phyloP scores from a whole-genome alignment of 140 eudicot genomes.

The Flaveria floridana region DNA sequence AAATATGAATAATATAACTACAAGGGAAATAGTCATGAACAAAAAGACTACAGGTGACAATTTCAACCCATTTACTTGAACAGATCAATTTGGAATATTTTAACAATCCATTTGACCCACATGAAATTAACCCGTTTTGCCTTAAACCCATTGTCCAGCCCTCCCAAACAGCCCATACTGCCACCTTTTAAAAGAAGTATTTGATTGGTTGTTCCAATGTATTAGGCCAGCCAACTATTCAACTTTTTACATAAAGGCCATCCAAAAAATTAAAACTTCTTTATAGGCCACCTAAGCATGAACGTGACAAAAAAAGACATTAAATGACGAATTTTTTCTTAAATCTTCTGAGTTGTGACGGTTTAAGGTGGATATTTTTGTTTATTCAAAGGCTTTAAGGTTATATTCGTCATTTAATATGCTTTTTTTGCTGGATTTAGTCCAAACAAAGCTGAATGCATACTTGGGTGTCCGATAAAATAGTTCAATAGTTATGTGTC shows the following conservation, averaged over 20 bases:
- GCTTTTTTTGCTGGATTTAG: neutral
- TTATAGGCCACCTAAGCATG: too few species aligned
- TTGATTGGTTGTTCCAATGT: neutral
- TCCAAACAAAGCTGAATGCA: neutral
- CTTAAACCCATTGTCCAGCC: neutral
- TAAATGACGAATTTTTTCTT: neutral
- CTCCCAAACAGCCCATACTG: neutral
- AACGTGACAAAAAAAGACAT: neutral
- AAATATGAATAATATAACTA: conserved; percentile 18
- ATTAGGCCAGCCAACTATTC: neutral
- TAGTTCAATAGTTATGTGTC: too few species aligned
- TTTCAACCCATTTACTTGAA: neutral
- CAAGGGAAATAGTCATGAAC: neutral
- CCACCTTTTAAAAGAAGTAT: neutral
- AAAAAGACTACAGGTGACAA: neutral
- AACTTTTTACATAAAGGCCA: too few species aligned
- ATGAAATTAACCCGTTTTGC: neutral
- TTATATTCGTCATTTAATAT: neutral
- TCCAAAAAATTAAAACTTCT: too few species aligned
- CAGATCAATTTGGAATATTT: neutral
- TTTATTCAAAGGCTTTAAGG: neutral
- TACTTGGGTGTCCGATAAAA: too few species aligned
- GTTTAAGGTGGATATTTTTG: neutral
- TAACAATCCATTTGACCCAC: neutral
- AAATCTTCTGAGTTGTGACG: neutral